These are phyloP conservation scores for Mycosphaerella sp. DNA, from an alignment of 2,329 filamentous ascomycete genomes.

Conservation along the genomic window DNA sequence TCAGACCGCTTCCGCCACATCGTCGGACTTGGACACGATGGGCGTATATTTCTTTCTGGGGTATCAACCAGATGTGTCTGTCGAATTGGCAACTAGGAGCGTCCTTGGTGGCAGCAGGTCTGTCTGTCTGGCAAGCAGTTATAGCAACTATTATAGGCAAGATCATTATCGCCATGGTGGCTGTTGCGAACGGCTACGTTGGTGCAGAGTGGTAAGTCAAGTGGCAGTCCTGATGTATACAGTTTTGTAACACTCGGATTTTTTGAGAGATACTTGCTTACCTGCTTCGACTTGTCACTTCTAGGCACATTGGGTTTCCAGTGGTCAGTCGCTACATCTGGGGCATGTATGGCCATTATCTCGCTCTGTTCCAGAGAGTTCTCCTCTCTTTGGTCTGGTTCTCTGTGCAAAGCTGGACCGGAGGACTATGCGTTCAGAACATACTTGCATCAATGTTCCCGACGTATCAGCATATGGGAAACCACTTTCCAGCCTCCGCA, in stretches of 20 bases:
- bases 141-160: slow-evolving; percentile 40
- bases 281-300: too few relatives aligned
- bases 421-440: slow-evolving; percentile 48
- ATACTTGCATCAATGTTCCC: slow-evolving; percentile 54
- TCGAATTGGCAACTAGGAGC: slow-evolving; percentile 37
- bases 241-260: too few relatives aligned
- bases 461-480: slow-evolving; percentile 48
- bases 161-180: slow-evolving; percentile 50
- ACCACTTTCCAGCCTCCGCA: slow-evolving; percentile 44
- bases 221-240: too few relatives aligned
- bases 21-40: slow-evolving; percentile 37
- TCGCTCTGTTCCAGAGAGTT: slow-evolving; percentile 49
- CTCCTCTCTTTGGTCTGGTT: slow-evolving; percentile 47
- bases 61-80: slow-evolving; percentile 36
- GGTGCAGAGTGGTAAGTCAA: slow-evolving; percentile 41
- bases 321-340: slow-evolving; percentile 51
- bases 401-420: slow-evolving; percentile 59
- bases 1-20: slow-evolving; percentile 37
- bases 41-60: slow-evolving; percentile 39
- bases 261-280: too few relatives aligned
- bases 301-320: slow-evolving; percentile 47
- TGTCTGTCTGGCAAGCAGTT: slow-evolving; percentile 40
- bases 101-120: slow-evolving; percentile 36
- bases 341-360: slow-evolving; percentile 52
- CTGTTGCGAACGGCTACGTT: slow-evolving; percentile 49